phyloP scores from a whole-genome alignment of 2,329 filamentous ascomycete genomes.

The Penicillium palitans region DNA sequence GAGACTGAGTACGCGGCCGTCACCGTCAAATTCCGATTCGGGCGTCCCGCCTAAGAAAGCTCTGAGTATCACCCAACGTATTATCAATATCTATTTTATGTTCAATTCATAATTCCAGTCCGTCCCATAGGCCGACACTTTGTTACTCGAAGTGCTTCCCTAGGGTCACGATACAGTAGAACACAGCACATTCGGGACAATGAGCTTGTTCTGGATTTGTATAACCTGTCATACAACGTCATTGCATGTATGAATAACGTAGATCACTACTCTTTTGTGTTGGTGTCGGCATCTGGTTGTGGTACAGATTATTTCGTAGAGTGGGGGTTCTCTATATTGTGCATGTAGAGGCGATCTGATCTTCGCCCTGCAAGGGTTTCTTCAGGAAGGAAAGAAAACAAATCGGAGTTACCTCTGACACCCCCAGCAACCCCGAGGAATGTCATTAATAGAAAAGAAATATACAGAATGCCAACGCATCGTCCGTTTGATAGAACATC shows the following conservation, averaged over 20 bases:
- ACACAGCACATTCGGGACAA: not conserved
- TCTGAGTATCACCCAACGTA: not conserved
- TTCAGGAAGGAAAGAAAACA: not conserved
- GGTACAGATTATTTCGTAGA: conserved; percentile 1
- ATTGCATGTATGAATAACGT: not conserved
- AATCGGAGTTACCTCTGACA: not conserved
- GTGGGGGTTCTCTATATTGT: not conserved
- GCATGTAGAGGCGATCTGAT: not conserved
- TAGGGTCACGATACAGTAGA: not conserved
- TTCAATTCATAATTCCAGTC: not conserved
- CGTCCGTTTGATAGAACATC: conserved; percentile 7
- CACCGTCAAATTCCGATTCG: conserved; percentile 16
- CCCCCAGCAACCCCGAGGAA: not conserved
- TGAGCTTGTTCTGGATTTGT: not conserved
- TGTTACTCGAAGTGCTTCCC: conserved; percentile 3
- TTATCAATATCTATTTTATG: conserved; percentile 17
- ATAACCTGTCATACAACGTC: not conserved
- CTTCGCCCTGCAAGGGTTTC: not conserved
- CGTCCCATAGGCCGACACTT: conserved; percentile 6
- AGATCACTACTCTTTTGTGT: not conserved
- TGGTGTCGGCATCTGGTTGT: not conserved
- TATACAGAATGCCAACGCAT: conserved; percentile 3
- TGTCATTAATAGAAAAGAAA: too few relatives aligned
- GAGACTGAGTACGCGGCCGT: conserved; percentile 3
- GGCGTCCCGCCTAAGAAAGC: conserved; percentile 11